Evolutionary conservation across 257 asterid genomes (phyloP).

Genomic region (Lycium ferocissimum): DNA sequence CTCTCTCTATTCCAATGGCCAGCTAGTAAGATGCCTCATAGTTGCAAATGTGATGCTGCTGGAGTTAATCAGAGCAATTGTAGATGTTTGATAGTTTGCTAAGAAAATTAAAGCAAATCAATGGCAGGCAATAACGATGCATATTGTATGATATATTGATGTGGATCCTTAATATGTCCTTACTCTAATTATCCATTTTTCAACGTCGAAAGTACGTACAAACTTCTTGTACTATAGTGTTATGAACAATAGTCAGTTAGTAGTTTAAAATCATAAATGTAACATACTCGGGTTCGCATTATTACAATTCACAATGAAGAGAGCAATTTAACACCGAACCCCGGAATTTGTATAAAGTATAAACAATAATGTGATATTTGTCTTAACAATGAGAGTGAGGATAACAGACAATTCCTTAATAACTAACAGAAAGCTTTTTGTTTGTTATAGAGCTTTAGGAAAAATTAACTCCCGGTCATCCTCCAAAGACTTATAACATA

Average conservation of each 20-base stretch:
- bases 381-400: background rate
- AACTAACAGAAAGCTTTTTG: background rate
- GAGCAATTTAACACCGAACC: no score
- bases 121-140: background rate
- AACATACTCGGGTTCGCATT: background rate
- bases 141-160: background rate
- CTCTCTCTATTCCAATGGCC: slow-evolving; percentile 4
- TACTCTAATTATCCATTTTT: no score
- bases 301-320: background rate
- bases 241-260: no score
- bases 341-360: no score
- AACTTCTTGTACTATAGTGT: no score
- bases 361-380: background rate
- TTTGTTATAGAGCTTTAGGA: background rate
- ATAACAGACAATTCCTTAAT: background rate
- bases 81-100: slow-evolving; percentile 22
- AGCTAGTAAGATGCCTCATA: slow-evolving; percentile 26
- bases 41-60: slow-evolving; percentile 23
- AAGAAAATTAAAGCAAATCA: background rate
- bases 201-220: no score
- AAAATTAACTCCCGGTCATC: background rate
- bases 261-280: no score
- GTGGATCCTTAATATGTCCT: background rate
- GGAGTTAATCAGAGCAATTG: background rate
- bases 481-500: background rate